Evolutionary conservation across 768 basidiomycete species (phyloP).

Genomic region (Neoboletus magnificus): DNA sequence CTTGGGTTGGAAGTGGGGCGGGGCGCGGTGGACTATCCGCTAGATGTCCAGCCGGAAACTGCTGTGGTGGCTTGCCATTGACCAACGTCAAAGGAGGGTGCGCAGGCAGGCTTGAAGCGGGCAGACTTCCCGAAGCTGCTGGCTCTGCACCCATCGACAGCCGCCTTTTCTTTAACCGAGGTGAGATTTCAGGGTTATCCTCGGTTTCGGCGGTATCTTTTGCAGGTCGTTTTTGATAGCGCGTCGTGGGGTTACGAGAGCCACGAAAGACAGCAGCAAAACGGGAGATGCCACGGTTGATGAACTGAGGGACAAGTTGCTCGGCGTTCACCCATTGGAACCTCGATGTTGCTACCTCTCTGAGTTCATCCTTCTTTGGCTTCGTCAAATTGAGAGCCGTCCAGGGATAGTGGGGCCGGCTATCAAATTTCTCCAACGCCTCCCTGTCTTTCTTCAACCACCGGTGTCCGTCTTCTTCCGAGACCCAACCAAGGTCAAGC

Average conservation of each 20-base stretch:
- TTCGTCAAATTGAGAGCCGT: conserved; percentile 19
- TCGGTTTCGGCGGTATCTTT: conserved; percentile 9
- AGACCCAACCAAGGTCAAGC: conserved; percentile 30
- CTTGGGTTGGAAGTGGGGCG: conserved; percentile 4
- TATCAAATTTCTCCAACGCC: conserved; percentile 26
- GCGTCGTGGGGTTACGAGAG: neutral
- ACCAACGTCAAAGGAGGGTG: conserved; percentile 20
- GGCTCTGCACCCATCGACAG: conserved; percentile 10
- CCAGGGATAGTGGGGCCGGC: conserved; percentile 26
- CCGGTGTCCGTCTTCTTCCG: conserved; percentile 19
- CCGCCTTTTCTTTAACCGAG: conserved; percentile 26
- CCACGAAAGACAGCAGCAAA: conserved; percentile 14
- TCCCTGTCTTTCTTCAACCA: conserved; percentile 28
- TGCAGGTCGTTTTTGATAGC: conserved; percentile 26
- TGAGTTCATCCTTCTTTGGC: conserved; percentile 26
- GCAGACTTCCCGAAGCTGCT: neutral
- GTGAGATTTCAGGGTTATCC: conserved; percentile 12
- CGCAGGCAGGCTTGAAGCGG: neutral
- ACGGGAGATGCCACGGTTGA: conserved; percentile 22
- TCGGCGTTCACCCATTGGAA: conserved; percentile 34
- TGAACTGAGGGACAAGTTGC: conserved; percentile 25
- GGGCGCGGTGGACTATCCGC: conserved; percentile 4
- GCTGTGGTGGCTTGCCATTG: conserved; percentile 32
- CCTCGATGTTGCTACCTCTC: conserved; percentile 23
- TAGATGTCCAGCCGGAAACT: conserved; percentile 26